Conservation (phyloP, 2,329 filamentous ascomycete species). For the Apiospora koreana region DNA sequence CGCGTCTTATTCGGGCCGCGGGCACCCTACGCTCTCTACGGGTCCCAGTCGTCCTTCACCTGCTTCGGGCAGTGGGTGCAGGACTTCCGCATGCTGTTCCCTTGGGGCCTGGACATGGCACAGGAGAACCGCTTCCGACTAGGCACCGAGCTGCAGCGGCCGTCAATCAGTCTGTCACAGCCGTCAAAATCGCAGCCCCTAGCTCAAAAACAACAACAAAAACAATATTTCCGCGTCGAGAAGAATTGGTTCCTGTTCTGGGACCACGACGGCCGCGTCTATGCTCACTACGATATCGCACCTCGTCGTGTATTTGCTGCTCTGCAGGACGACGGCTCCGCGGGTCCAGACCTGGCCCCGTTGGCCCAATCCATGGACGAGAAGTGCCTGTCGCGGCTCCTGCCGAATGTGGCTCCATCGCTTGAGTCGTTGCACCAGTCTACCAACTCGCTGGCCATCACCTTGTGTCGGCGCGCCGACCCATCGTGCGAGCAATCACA, state of each 20-base stretch:
- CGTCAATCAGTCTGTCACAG: conserved; percentile 29
- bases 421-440: conserved; percentile 58
- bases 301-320: conserved; percentile 52
- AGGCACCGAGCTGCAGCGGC: conserved; percentile 52
- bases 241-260: conserved; percentile 68
- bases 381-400: conserved; percentile 45
- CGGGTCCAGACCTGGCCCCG: conserved; percentile 17
- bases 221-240: conserved; percentile 39
- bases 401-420: conserved; percentile 39
- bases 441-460: conserved; percentile 58
- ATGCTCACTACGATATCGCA: conserved; percentile 54
- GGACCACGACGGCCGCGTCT: conserved; percentile 47
- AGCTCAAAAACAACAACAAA: no score
- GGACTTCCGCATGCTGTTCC: conserved; percentile 51
- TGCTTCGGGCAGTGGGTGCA: conserved; percentile 61
- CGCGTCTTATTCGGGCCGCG: conserved; percentile 57
- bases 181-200: neutral
- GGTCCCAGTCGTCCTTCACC: conserved; percentile 53
- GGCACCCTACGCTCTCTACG: conserved; percentile 52
- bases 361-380: conserved; percentile 35
- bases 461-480: conserved; percentile 52
- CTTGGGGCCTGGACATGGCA: conserved; percentile 37
- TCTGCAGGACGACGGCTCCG: conserved; percentile 43
- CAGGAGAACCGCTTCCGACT: conserved; percentile 34
- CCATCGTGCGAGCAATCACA: conserved; percentile 40